Conservation (phyloP, 2,329 filamentous ascomycete species). For the Claviceps fusiformis region DNA sequence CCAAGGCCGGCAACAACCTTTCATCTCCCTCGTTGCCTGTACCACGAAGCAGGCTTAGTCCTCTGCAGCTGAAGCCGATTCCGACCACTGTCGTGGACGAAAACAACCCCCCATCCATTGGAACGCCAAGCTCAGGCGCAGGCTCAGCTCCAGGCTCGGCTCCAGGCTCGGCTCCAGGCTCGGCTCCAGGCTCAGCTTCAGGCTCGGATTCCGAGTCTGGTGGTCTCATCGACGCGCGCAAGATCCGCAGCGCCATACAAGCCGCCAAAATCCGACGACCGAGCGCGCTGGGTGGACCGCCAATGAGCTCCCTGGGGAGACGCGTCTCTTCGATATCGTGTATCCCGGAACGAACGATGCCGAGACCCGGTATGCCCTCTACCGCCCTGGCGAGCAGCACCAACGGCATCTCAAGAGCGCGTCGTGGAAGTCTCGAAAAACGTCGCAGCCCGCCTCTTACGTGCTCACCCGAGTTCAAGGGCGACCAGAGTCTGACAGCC, state of each 20-base stretch:
- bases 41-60: slow-evolving; percentile 10
- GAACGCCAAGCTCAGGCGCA: slow-evolving; percentile 18
- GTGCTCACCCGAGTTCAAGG: slow-evolving; percentile 32
- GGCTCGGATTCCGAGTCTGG: slow-evolving; percentile 37
- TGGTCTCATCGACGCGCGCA: slow-evolving; percentile 36
- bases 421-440: slow-evolving; percentile 36
- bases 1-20: slow-evolving; percentile 36
- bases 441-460: slow-evolving; percentile 38
- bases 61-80: slow-evolving; percentile 12
- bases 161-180: too few species aligned
- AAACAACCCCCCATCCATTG: slow-evolving; percentile 34
- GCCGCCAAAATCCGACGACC: slow-evolving; percentile 31
- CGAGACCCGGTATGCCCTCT: slow-evolving; percentile 26
- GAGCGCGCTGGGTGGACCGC: slow-evolving; percentile 23
- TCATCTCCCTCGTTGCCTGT: slow-evolving; percentile 27
- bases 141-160: slow-evolving; percentile 24
- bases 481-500: slow-evolving; percentile 31
- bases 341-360: slow-evolving; percentile 13
- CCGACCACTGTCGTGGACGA: slow-evolving; percentile 33
- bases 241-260: slow-evolving; percentile 41
- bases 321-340: slow-evolving; percentile 32
- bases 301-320: slow-evolving; percentile 21
- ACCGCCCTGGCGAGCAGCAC: slow-evolving; percentile 32
- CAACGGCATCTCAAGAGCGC: slow-evolving; percentile 42
- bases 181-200: too few species aligned